Conservation (phyloP, 257 asterid genomes). For the Nicotiana paniculata region DNA sequence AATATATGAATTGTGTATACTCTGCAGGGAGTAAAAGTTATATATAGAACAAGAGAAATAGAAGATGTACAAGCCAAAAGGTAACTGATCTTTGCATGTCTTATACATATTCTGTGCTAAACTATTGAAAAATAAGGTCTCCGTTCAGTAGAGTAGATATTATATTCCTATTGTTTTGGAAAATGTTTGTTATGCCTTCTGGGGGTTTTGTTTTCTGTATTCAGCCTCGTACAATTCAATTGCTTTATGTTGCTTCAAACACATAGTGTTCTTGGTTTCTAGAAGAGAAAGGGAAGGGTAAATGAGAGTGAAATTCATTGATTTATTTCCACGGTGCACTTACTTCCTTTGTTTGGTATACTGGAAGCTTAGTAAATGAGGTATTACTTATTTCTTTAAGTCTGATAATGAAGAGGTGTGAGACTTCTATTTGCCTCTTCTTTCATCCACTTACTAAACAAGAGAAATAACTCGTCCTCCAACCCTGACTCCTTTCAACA, state of each 20-base stretch:
- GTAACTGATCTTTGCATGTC: slow-evolving; percentile 3
- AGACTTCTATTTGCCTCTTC: neutral
- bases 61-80: slow-evolving; percentile 28
- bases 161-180: neutral
- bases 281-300: neutral
- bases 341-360: neutral
- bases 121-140: neutral
- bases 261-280: neutral
- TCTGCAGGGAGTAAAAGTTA: slow-evolving; percentile 23
- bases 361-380: neutral
- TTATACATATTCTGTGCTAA: neutral
- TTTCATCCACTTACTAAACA: neutral
- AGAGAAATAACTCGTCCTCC: neutral
- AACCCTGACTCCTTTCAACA: neutral
- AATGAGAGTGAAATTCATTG: neutral
- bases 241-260: neutral
- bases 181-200: neutral
- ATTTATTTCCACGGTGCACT: neutral
- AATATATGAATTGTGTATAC: neutral
- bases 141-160: neutral
- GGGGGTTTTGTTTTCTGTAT: neutral
- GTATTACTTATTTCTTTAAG: too few species aligned
- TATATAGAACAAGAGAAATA: slow-evolving; percentile 23
- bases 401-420: too few species aligned
- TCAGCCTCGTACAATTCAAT: neutral